These are phyloP conservation scores for Acer yangbiense DNA, from an alignment of 345 rosid species.

Conservation along the genomic window DNA sequence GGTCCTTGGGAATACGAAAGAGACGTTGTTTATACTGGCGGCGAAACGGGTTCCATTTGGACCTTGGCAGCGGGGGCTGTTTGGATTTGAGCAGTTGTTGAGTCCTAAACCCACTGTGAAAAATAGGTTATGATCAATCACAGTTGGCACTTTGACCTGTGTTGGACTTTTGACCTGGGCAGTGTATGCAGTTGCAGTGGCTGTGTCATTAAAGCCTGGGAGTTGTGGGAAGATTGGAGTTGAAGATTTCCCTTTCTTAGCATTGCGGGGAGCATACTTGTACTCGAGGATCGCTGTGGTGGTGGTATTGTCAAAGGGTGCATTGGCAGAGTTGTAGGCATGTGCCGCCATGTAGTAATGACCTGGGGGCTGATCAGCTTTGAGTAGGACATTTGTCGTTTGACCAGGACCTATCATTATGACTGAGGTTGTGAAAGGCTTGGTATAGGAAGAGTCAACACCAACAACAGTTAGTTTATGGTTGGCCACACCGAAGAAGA, in stretches of 20 bases:
- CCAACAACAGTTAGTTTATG: constrained; percentile 64
- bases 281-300: constrained; percentile 79
- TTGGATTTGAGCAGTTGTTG: constrained; percentile 67
- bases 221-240: constrained; percentile 64
- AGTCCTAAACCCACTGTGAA: constrained; percentile 88
- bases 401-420: constrained; percentile 78
- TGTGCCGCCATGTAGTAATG: constrained; percentile 83
- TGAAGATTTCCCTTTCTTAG: constrained; percentile 43
- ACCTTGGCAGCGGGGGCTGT: constrained; percentile 85
- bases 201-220: constrained; percentile 87
- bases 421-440: constrained; percentile 60
- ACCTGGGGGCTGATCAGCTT: constrained; percentile 66
- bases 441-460: constrained; percentile 60
- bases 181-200: constrained; percentile 72
- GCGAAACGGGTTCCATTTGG: constrained; percentile 87
- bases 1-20: constrained; percentile 60
- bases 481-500: constrained; percentile 61
- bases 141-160: constrained; percentile 52
- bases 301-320: constrained; percentile 75
- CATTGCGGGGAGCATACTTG: constrained; percentile 45
- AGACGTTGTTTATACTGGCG: constrained; percentile 84
- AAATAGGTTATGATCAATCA: constrained; percentile 67
- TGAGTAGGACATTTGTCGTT: constrained; percentile 71
- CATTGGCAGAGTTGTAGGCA: constrained; percentile 55
- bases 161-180: constrained; percentile 55